Evolutionary conservation across 805 yeast genomes (phyloP), one percentile per base, ranked within the genome.

Genomic region (Candida chauliodis): DNA sequence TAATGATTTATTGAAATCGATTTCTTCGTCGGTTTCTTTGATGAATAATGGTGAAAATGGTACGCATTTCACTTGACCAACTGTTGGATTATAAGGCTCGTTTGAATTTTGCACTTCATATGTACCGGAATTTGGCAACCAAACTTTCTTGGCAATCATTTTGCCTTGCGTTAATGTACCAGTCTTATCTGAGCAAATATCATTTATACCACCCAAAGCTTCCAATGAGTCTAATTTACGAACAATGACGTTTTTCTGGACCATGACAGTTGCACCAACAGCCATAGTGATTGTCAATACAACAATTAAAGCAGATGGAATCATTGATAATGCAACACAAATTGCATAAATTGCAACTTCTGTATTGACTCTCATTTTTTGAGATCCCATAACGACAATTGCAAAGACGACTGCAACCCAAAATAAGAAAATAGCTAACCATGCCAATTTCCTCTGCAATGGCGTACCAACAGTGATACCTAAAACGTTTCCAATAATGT

Each of bases 351-450:
- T 63, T 23, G 69, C 69, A 18, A 63, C 69, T 39, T 59, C 59
- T 23, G 40, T 50, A 46, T 52, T 59, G 32, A 63, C 69, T 18
- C 33, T 43, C 47, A 63, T 48, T 43, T 48, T 58, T 41, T 63
- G 69, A 2, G 66, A 55, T 2, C 52, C 67, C 67, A 63, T 61
- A 3, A 63, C 69, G 8, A 63, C 56, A 30, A 63, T 61, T 5
- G 69, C 69, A 51, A 63, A 61, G 14, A 63, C 21, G 6, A 63
- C 67, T 2, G 69, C 69, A 4, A 73, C 68, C 56, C 73, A 69
- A 45, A 73, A 73, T 41, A 73, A 66, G 37, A 71, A 62, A 24
- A 75, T 75, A 4, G 78, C 79, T 52, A 63, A 43, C 77, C 75
- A 51, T 46, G 73, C 52, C 57, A 76, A 42, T 51, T 66, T 46